Evolutionary conservation across 768 basidiomycete species (phyloP).

Genomic region (Austroboletus eburneus): DNA sequence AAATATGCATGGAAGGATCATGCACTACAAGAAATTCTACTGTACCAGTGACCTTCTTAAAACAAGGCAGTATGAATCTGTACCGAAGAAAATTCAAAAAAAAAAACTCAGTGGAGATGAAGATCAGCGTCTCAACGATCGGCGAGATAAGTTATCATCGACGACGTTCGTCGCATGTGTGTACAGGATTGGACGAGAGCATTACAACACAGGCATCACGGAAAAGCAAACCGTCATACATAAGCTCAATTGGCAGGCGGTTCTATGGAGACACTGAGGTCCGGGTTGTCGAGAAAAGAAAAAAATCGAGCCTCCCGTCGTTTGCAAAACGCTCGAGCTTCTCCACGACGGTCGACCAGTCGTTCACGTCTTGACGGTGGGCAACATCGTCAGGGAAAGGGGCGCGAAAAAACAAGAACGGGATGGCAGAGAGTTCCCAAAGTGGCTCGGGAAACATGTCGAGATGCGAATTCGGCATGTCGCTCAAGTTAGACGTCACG

Average conservation of each 20-base stretch:
- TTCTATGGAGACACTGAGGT: slow-evolving; percentile 13
- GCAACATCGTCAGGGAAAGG: slow-evolving; percentile 4
- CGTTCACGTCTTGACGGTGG: background rate
- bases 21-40: too few relatives aligned
- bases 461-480: background rate
- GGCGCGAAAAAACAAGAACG: slow-evolving; percentile 27
- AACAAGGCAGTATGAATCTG: too few relatives aligned
- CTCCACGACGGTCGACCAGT: slow-evolving; percentile 20
- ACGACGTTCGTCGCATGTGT: too few relatives aligned
- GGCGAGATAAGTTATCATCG: too few relatives aligned
- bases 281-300: slow-evolving; percentile 22
- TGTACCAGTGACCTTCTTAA: too few relatives aligned
- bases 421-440: slow-evolving; percentile 29
- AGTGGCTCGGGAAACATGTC: slow-evolving; percentile 11
- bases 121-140: too few relatives aligned
- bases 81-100: too few relatives aligned
- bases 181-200: too few relatives aligned
- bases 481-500: background rate
- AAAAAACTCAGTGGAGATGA: too few relatives aligned
- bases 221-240: background rate
- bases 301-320: slow-evolving; percentile 23
- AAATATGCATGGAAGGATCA: too few relatives aligned
- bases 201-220: background rate
- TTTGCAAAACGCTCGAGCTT: slow-evolving; percentile 18
- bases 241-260: slow-evolving; percentile 9